Conservation (phyloP, 495 filamentous ascomycete species). For the Penicillium egyptiacum region DNA sequence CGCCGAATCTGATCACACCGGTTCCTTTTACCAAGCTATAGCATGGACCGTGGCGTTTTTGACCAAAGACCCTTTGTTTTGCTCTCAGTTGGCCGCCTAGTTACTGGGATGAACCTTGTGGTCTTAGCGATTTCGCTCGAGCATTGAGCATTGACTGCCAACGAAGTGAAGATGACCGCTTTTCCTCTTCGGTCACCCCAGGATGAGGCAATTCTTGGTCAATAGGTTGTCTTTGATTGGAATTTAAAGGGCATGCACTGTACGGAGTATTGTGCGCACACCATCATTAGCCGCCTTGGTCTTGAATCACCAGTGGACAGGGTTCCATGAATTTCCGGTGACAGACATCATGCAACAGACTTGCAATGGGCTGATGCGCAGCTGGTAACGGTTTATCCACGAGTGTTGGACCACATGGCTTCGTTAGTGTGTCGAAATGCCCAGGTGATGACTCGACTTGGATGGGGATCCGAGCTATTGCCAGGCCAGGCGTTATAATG, state of each 20-base stretch:
- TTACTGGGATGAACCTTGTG: neutral
- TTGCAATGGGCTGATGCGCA: neutral
- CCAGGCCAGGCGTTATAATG: neutral
- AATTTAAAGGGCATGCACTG: no score
- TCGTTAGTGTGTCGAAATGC: neutral
- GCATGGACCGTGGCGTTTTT: neutral
- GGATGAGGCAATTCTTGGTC: neutral
- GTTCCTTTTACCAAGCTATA: neutral
- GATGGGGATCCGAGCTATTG: neutral
- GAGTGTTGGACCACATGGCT: slow-evolving; percentile 3
- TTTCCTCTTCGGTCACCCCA: neutral
- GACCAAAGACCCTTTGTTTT: neutral
- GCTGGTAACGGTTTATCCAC: neutral
- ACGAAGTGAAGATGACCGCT: neutral
- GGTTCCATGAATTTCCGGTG: neutral
- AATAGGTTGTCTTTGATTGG: no score
- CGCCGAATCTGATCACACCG: neutral
- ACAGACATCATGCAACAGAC: slow-evolving; percentile 4
- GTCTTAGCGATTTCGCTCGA: neutral
- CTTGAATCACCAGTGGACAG: neutral
- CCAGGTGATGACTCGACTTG: neutral
- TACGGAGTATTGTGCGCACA: neutral
- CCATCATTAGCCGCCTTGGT: neutral
- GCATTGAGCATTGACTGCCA: neutral
- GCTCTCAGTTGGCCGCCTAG: neutral